Conservation (phyloP, 306 rosid genomes). For the Pyrus communis region DNA sequence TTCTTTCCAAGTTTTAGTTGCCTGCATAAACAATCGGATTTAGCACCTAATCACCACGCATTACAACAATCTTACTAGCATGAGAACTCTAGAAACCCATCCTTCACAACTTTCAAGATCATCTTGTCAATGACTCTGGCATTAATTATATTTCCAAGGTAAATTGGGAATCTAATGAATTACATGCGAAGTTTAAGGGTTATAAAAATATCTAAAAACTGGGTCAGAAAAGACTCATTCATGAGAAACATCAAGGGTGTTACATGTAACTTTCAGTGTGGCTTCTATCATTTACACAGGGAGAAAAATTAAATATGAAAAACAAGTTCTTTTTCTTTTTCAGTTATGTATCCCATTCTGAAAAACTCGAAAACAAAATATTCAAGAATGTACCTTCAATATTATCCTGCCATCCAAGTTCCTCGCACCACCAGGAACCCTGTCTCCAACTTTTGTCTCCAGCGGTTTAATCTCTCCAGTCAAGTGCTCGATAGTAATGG, state of each 20-base stretch:
- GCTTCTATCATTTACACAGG: neutral
- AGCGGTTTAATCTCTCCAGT: slow-evolving; percentile 94
- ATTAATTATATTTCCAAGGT: neutral
- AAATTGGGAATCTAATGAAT: neutral
- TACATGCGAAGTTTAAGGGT: too few relatives aligned
- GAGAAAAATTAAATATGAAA: neutral
- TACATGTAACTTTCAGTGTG: neutral
- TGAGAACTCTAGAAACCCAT: neutral
- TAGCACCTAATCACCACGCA: neutral
- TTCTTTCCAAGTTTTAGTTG: slow-evolving; percentile 81
- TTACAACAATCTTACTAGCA: slow-evolving; percentile 17
- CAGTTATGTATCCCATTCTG: neutral
- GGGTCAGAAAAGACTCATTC: neutral
- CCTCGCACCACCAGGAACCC: slow-evolving; percentile 98
- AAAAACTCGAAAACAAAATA: slow-evolving; percentile 8
- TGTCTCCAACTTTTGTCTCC: slow-evolving; percentile 78
- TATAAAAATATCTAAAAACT: too few relatives aligned
- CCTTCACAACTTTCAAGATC: neutral
- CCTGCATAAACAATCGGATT: slow-evolving; percentile 38
- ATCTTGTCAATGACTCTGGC: neutral
- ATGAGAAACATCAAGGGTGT: neutral
- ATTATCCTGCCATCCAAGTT: slow-evolving; percentile 93
- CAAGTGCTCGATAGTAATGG: slow-evolving; percentile 91
- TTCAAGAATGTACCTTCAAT: slow-evolving; percentile 55
- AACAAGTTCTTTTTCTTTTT: neutral